phyloP scores from a whole-genome alignment of 2,329 filamentous ascomycete genomes.

The Periconia sp. region DNA sequence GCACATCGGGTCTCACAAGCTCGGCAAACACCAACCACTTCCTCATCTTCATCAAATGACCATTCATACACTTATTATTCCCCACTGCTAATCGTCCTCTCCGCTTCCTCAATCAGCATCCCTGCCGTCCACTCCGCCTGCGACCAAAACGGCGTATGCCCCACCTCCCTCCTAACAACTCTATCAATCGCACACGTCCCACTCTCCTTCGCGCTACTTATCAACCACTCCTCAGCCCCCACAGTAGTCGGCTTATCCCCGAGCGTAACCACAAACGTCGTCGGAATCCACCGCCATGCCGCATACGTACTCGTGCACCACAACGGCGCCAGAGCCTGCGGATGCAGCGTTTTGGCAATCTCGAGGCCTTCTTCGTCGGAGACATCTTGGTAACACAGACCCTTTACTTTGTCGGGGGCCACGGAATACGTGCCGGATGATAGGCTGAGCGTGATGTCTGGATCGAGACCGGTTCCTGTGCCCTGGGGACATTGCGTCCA shows the following conservation, averaged over 20 bases:
- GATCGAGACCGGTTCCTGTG: constrained; percentile 6
- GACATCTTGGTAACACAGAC: constrained; percentile 17
- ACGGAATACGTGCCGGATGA: not conserved
- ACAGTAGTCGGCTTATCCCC: constrained; percentile 14
- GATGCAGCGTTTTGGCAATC: constrained; percentile 6
- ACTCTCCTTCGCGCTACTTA: constrained; percentile 10
- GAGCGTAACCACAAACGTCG: constrained; percentile 13
- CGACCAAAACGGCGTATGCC: constrained; percentile 14
- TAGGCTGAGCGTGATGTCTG: constrained; percentile 13
- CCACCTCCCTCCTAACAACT: constrained; percentile 11
- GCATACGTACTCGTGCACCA: constrained; percentile 17
- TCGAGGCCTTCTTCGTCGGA: constrained; percentile 1
- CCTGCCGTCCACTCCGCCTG: constrained; percentile 15
- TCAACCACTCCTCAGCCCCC: constrained; percentile 10
- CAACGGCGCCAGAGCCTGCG: constrained; percentile 16
- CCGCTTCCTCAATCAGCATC: constrained; percentile 12
- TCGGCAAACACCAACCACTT: not conserved
- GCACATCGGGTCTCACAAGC: no score
- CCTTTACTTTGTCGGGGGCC: constrained; percentile 8
- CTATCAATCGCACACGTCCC: constrained; percentile 10
- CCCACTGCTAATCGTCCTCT: not conserved
- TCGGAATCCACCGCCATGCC: constrained; percentile 19
- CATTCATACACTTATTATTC: no score
- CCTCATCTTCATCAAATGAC: not conserved
- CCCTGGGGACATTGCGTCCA: constrained; percentile 11